Evolutionary conservation across 2,329 filamentous ascomycete species (phyloP), one percentile per base, ranked within the genome.

Genomic region (Fusarium nematophilum): DNA sequence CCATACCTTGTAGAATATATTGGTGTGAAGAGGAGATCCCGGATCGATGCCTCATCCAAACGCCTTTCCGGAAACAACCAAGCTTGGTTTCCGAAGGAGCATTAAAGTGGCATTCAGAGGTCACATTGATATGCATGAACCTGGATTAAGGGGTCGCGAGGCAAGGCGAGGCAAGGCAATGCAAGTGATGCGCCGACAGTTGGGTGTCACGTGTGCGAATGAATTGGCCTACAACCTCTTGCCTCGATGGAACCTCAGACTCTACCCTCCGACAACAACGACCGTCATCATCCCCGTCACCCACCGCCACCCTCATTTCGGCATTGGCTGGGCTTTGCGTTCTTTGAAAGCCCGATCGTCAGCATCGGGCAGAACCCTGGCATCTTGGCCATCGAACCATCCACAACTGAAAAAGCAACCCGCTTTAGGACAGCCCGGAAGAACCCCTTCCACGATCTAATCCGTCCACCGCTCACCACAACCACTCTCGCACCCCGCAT

Each of bases 371-470:
- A 47, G 43, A 23, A 38, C 44, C 54, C 45, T 59, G 55, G 50
- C 14, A 46, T 57, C 44, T 52, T 54, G 47, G 38, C 42, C 33
- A 59, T 64, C 57, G 60, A 50, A 58, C 60, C 60, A 63, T 42
- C 39, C 27, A 25, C 46, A 27, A 29, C 34, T 53, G 39, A 18
- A 18, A 34, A 23, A 27, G 36, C 53, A 45, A 14, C 34, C 64
- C 65, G 53, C 38, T 60, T 68, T 67, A 45, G 66, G 66, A 58
- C 44, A 64, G n/a, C 33, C 57, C 66, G 66, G 66, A 68, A 51
- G 55, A 48, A 53, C 34, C 43, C 50, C 61, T 53, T 68, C 66
- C 66, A 68, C 53, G 44, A 53, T 63, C 51, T 31, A 62, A 63
- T 64, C 63, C 48, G 62, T 46, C 43, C 36, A 53, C 45, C 45